phyloP scores from a whole-genome alignment of 2,329 filamentous ascomycete species.

The Bipolaris oryzae region DNA sequence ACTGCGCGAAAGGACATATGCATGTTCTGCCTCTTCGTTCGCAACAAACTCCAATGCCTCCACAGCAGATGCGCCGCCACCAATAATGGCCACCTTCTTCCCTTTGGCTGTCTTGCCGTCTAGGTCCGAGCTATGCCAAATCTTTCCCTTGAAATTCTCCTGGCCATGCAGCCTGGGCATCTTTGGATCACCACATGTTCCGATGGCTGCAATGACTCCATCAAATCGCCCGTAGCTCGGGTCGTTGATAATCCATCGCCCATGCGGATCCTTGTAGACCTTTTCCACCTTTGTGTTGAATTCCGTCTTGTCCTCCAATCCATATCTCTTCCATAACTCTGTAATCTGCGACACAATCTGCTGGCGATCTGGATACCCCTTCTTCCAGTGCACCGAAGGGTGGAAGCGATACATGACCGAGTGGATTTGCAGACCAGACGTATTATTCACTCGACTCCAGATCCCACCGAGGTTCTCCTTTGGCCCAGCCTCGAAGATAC shows the following conservation, averaged over 20 bases:
- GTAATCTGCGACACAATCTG: conserved; percentile 77
- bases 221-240: conserved; percentile 74
- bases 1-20: conserved; percentile 74
- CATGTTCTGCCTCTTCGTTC: conserved; percentile 68
- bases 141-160: conserved; percentile 71
- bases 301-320: conserved; percentile 70
- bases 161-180: conserved; percentile 73
- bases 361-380: conserved; percentile 77
- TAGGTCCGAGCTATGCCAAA: conserved; percentile 77
- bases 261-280: conserved; percentile 70
- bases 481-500: conserved; percentile 75
- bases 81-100: conserved; percentile 78
- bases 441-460: conserved; percentile 83
- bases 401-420: conserved; percentile 89
- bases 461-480: conserved; percentile 75
- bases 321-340: conserved; percentile 76
- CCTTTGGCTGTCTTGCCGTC: conserved; percentile 74
- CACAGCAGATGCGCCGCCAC: conserved; percentile 79
- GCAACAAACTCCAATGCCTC: conserved; percentile 82
- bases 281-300: conserved; percentile 74
- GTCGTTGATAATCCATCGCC: conserved; percentile 80
- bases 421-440: conserved; percentile 82
- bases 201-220: conserved; percentile 77
- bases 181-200: conserved; percentile 80
- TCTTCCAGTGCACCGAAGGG: conserved; percentile 74